Conservation (phyloP, 106 monocot genomes). For the Apostasia shenzhenica region DNA sequence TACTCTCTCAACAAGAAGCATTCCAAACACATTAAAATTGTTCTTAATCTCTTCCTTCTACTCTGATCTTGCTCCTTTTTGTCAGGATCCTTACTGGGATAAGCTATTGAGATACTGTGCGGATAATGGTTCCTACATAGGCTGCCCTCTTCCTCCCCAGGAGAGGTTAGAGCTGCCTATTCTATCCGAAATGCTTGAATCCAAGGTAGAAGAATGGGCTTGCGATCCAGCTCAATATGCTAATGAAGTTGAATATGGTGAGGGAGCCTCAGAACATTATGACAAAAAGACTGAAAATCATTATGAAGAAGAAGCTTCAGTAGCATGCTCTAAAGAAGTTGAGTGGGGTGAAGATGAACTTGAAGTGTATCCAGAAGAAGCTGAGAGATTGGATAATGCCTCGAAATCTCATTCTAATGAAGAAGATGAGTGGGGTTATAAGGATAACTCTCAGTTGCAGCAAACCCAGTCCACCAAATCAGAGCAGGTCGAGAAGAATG, state of each 20-base stretch:
- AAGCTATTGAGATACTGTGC: constrained; percentile 50
- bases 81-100: constrained; percentile 66
- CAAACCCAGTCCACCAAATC: not conserved
- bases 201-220: constrained; percentile 6
- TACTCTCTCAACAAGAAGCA: too few species aligned
- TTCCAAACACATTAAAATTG: too few species aligned
- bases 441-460: not conserved
- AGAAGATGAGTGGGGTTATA: not conserved
- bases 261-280: not conserved
- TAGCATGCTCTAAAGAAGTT: not conserved
- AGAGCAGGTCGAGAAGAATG: too few species aligned
- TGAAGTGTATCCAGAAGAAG: not conserved
- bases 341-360: not conserved
- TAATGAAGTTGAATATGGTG: constrained; percentile 8
- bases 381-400: not conserved
- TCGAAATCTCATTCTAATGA: not conserved
- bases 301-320: not conserved
- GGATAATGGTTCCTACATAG: constrained; percentile 53
- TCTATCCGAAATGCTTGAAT: not conserved
- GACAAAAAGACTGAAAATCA: not conserved
- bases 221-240: not conserved
- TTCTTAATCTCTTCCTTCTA: too few species aligned
- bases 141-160: constrained; percentile 44
- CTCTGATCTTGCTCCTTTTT: not conserved
- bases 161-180: constrained; percentile 10